phyloP scores from a whole-genome alignment of 2,329 filamentous ascomycete genomes.

The Alternaria hordeiaustralica region DNA sequence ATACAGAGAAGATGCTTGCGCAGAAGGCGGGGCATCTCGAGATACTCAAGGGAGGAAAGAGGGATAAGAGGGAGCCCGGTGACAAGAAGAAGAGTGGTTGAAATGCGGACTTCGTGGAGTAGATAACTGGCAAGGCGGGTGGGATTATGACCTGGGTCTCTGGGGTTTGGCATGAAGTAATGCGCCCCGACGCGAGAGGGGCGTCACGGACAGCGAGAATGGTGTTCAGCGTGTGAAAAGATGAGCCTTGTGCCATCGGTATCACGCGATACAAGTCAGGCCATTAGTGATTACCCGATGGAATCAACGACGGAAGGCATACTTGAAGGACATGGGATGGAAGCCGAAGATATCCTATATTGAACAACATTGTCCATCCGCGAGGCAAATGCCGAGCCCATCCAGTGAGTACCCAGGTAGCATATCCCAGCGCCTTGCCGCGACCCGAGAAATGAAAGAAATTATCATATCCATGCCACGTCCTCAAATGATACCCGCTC shows the following conservation, averaged over 20 bases:
- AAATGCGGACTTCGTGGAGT: conserved; percentile 2
- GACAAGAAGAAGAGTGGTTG: conserved; percentile 22
- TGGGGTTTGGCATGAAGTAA: neutral
- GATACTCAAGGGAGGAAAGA: conserved; percentile 70
- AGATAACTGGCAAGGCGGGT: neutral
- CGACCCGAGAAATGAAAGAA: conserved; percentile 6
- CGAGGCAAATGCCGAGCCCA: conserved; percentile 3
- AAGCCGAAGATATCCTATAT: neutral
- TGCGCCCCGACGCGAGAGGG: neutral
- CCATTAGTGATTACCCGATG: neutral
- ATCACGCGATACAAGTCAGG: neutral
- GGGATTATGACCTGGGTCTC: neutral
- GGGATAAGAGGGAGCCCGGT: conserved; percentile 49
- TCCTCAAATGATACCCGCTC: conserved; percentile 54
- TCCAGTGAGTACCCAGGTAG: neutral
- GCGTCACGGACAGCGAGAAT: neutral
- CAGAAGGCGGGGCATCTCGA: conserved; percentile 74
- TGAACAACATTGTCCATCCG: neutral
- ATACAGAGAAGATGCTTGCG: conserved; percentile 72
- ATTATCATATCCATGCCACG: neutral
- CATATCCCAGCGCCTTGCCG: conserved; percentile 2
- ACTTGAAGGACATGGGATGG: neutral
- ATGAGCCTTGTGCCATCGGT: neutral
- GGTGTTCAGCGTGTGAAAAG: neutral
- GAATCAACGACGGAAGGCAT: neutral